Percentiles rank a stretch among this genome's conserved stretches.
phyloP scores from a whole-genome alignment of 2,329 filamentous ascomycete genomes.

The Chaetomiaceae sp. region DNA sequence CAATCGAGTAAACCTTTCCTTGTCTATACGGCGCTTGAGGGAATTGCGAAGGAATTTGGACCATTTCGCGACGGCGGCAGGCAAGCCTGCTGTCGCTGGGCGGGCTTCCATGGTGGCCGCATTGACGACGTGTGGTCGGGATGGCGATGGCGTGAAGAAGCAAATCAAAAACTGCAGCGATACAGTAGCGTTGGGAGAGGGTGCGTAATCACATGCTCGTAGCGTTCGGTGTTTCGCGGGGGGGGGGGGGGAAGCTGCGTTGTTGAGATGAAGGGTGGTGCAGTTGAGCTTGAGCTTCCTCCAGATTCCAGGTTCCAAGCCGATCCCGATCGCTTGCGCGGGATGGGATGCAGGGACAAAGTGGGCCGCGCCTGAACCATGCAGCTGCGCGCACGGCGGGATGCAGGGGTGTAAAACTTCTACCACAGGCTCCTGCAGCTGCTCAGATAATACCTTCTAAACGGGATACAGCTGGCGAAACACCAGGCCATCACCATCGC shows the following conservation, averaged over 20 bases:
- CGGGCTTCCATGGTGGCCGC: constrained; percentile 14
- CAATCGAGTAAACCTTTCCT: constrained; percentile 47
- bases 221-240: neutral
- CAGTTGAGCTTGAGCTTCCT: neutral
- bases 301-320: neutral
- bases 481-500: too few species aligned
- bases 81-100: constrained; percentile 12
- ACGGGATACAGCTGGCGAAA: too few species aligned
- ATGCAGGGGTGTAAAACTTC: too few species aligned
- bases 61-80: constrained; percentile 38
- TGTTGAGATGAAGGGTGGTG: neutral
- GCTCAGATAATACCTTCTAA: too few species aligned
- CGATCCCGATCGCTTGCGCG: too few species aligned
- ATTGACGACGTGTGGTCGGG: constrained; percentile 12
- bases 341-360: too few species aligned
- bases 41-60: constrained; percentile 44
- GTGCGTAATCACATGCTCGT: neutral
- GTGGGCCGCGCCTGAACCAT: too few species aligned
- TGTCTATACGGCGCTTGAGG: constrained; percentile 45
- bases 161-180: too few species aligned
- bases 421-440: too few species aligned
- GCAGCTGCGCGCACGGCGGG: too few species aligned
- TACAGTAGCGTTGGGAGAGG: neutral
- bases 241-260: too few species aligned
- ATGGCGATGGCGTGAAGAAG: neutral